Conservation (phyloP, 2,329 filamentous ascomycete species). For the Fusarium haematococcum region DNA sequence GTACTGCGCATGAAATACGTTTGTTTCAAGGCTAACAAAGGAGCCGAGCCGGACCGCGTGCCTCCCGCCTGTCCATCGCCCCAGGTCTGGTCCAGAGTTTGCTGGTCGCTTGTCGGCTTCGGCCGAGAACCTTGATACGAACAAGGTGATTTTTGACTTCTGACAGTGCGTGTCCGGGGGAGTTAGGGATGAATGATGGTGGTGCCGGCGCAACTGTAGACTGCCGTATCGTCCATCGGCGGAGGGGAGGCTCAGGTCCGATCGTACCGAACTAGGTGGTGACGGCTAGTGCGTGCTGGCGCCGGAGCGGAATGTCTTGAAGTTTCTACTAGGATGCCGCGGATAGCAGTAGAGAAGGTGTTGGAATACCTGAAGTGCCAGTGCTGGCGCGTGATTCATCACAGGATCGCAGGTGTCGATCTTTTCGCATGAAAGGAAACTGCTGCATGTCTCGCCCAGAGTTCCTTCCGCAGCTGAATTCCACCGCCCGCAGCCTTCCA, state of each 20-base stretch:
- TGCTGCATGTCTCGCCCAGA: slow-evolving; percentile 1
- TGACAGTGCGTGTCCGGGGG: neutral
- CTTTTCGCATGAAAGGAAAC: slow-evolving; percentile 9
- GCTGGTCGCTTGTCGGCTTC: slow-evolving; percentile 25
- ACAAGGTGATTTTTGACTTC: slow-evolving; percentile 16
- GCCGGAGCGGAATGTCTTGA: slow-evolving; percentile 15
- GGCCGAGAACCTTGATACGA: slow-evolving; percentile 23
- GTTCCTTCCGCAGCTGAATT: slow-evolving; percentile 5
- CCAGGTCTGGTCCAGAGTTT: slow-evolving; percentile 32
- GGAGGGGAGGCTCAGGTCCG: neutral
- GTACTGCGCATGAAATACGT: neutral
- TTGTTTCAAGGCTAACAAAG: slow-evolving; percentile 36
- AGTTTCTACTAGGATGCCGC: slow-evolving; percentile 15
- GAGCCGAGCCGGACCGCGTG: slow-evolving; percentile 42
- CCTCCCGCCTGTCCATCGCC: slow-evolving; percentile 32
- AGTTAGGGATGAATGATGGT: neutral
- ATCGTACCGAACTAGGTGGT: neutral
- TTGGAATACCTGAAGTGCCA: neutral
- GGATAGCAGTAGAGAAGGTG: neutral
- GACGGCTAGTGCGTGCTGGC: slow-evolving; percentile 1
- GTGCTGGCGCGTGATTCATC: slow-evolving; percentile 30
- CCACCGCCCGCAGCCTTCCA: neutral
- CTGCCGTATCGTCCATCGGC: neutral
- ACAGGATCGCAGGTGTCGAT: slow-evolving; percentile 11
- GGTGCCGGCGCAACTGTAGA: slow-evolving; percentile 12